phyloP scores from a whole-genome alignment of 2,329 filamentous ascomycete genomes.

The Trichoderma sp. region DNA sequence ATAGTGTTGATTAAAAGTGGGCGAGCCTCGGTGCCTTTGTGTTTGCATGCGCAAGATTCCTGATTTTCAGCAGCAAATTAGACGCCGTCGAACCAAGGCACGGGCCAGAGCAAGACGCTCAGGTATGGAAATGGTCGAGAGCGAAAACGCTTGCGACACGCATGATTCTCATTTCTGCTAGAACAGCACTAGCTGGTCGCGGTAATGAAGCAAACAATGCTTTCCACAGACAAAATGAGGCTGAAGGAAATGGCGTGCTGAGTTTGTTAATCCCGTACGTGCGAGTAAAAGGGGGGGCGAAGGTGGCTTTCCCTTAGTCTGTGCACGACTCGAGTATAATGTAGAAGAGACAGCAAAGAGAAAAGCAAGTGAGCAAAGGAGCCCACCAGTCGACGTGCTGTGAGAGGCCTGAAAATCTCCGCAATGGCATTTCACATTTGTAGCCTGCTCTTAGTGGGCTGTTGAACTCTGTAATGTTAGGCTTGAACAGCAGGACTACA shows the following conservation, averaged over 20 bases:
- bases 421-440: neutral
- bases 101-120: constrained; percentile 4
- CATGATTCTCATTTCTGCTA: constrained; percentile 11
- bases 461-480: neutral
- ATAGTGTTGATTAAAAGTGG: constrained; percentile 17
- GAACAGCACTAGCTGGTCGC: neutral
- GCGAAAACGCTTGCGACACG: neutral
- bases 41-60: neutral
- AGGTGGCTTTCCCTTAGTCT: neutral
- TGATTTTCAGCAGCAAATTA: neutral
- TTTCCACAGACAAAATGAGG: neutral
- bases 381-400: neutral
- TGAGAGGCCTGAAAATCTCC: neutral
- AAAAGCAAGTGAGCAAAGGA: neutral
- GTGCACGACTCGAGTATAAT: neutral
- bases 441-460: neutral
- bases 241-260: neutral
- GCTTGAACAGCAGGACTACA: neutral
- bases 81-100: neutral
- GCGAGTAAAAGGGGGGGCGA: neutral
- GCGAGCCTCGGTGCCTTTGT: neutral
- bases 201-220: constrained; percentile 13
- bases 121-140: neutral
- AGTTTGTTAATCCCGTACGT: neutral
- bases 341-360: neutral